Evolutionary conservation across 768 basidiomycete species (phyloP).

Genomic region (Obba rivulosa): DNA sequence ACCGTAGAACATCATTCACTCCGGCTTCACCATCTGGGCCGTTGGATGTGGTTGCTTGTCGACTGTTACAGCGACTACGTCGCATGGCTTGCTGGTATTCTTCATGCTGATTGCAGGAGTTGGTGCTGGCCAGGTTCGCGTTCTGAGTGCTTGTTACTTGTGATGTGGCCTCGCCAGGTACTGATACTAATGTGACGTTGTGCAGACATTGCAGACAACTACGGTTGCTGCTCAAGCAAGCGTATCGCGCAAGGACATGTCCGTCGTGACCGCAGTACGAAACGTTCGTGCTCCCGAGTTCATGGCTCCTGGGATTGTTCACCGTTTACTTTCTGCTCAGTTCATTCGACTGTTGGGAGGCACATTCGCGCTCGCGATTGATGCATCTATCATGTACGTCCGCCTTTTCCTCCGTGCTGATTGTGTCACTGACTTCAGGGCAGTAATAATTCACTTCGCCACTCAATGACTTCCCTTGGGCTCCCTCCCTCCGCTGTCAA

Average conservation of each 20-base stretch:
- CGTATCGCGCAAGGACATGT: constrained; percentile 67
- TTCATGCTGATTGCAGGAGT: constrained; percentile 24
- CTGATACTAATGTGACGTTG: background rate
- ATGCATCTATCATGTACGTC: constrained; percentile 49
- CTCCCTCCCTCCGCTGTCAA: constrained; percentile 35
- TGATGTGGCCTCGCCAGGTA: too few species aligned
- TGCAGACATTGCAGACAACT: constrained; percentile 55
- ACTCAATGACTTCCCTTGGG: constrained; percentile 32
- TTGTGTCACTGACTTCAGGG: background rate
- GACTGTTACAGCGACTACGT: constrained; percentile 45
- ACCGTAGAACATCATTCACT: constrained; percentile 47
- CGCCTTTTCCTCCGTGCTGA: background rate
- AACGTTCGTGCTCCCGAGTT: constrained; percentile 33
- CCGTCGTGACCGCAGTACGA: constrained; percentile 64
- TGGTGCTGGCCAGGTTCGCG: constrained; percentile 22
- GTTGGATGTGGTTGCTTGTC: constrained; percentile 69
- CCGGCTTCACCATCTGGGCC: constrained; percentile 65
- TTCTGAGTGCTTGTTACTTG: constrained; percentile 11
- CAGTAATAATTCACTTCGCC: constrained; percentile 44
- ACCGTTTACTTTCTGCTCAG: constrained; percentile 24
- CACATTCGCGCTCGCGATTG: constrained; percentile 59
- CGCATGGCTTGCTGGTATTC: constrained; percentile 47
- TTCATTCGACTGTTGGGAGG: constrained; percentile 70
- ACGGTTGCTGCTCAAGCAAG: constrained; percentile 72
- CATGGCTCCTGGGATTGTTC: background rate